Conservation (phyloP, 345 rosid species). For the Mangifera indica region DNA sequence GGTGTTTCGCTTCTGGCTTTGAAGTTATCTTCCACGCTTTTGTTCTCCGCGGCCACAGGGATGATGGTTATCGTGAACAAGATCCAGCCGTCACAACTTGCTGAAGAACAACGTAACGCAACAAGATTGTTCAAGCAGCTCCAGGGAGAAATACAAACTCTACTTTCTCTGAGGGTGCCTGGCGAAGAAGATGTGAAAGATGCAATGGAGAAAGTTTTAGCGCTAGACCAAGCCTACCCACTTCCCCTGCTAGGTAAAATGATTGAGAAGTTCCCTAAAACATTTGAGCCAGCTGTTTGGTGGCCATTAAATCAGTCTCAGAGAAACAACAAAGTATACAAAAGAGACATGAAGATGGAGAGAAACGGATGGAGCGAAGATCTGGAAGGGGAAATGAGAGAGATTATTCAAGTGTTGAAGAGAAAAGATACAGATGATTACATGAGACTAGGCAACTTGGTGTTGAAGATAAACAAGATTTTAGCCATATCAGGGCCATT, state of each 20-base stretch:
- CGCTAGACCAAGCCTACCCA: conserved; percentile 31
- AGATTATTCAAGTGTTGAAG: conserved; percentile 31
- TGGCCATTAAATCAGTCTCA: conserved; percentile 17
- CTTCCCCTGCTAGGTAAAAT: conserved; percentile 31
- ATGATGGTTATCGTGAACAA: conserved; percentile 46
- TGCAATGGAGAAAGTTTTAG: conserved; percentile 22
- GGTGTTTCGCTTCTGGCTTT: conserved; percentile 37
- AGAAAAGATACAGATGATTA: conserved; percentile 46
- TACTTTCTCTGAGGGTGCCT: conserved; percentile 13
- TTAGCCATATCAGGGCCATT: conserved; percentile 44
- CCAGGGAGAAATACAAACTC: conserved; percentile 23
- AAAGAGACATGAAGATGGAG: neutral
- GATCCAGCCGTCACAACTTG: conserved; percentile 58
- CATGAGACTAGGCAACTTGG: conserved; percentile 39
- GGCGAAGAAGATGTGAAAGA: conserved; percentile 19
- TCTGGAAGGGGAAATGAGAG: conserved; percentile 41
- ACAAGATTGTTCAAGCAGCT: conserved; percentile 43
- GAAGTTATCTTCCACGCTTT: conserved; percentile 44
- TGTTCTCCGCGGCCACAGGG: conserved; percentile 46
- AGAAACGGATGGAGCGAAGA: conserved; percentile 37
- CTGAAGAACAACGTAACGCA: conserved; percentile 55
- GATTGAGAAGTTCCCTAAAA: conserved; percentile 31
- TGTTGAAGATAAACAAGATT: conserved; percentile 39
- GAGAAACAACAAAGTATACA: neutral
- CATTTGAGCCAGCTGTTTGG: conserved; percentile 29